Base-by-base conservation (phyloP, 192 early-diverging fungal species). In the Rhizoclosmatium globosum region DNA sequence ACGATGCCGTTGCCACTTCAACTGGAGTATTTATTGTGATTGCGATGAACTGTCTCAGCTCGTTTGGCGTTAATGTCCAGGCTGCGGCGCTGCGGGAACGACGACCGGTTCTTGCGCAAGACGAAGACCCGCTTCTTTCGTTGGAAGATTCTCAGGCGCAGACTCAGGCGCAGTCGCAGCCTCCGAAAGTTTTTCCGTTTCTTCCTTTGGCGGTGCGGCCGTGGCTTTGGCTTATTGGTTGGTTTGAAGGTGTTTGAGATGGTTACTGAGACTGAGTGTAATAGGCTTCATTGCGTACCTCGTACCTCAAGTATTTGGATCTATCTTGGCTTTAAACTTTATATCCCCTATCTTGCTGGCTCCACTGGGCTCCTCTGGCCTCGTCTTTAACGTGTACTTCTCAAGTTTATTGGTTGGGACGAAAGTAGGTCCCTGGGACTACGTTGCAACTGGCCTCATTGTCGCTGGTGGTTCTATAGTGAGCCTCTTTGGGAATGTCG, bases 311-410 rank as follows among this genome's bases (percentile, higher is more conserved):
- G 50, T 88, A 11, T 88, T 86, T 85, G 87, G 87, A 19, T 87
- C 85, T 4, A 83, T 86, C 3, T 69, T 88, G 23, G 84, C 87
- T 9, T 71, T 85, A 15, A 62, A 59, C 46, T 86, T 84, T 64
- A 87, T 86, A 4, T 81, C 84, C 1, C 87, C 87, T 23, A 81
- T 85, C 43, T 45, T 88, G 13, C 79, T 88, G 45, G 87, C 87
- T 2, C 87, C 87, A 13, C 80, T 86, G 47, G 82, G 84, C 19
- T 81, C 85, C 3, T 78, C 83, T 6, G 81, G 85, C 38, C 75
- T 88, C 9, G 77, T 88, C 9, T 88, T 88, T 81, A 88, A 88
- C 70, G 83, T 86, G 39, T 59, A 87, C 21, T 88, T 88, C 47
- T 80, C 80, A 2, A 64, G 69, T 7, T 19, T 84, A 19, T 79